Conservation (phyloP, 2,329 filamentous ascomycete species). For the Parasarocladium wereldwijsianum region DNA sequence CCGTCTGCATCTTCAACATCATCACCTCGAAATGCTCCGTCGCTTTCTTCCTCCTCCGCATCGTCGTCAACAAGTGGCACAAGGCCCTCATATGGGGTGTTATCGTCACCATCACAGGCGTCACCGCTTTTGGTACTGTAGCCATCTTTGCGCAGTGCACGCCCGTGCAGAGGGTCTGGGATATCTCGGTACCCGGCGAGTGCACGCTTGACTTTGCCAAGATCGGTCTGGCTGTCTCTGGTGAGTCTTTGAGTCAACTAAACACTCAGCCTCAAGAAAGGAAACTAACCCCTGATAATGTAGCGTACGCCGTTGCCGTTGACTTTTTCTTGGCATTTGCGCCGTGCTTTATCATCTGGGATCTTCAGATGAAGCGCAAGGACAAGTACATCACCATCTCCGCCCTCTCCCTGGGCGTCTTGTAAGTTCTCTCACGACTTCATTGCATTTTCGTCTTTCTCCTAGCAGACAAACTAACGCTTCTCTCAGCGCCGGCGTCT, state of each 20-base stretch:
- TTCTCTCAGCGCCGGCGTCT: slow-evolving; percentile 6
- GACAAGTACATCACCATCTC: slow-evolving; percentile 13
- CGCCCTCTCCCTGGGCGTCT: slow-evolving; percentile 13
- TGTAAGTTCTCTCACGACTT: slow-evolving; percentile 8
- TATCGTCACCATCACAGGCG: slow-evolving; percentile 12
- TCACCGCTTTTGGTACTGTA: slow-evolving; percentile 9
- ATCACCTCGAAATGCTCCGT: slow-evolving; percentile 6
- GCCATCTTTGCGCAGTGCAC: slow-evolving; percentile 14
- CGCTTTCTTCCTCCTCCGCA: slow-evolving; percentile 12
- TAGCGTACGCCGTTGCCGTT: slow-evolving; percentile 8
- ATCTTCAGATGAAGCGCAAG: slow-evolving; percentile 12
- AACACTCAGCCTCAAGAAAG: background rate
- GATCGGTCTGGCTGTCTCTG: slow-evolving; percentile 5
- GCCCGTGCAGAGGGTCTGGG: slow-evolving; percentile 13
- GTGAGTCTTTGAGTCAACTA: slow-evolving; percentile 2
- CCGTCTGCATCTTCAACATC: slow-evolving; percentile 9
- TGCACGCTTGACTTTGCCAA: slow-evolving; percentile 10
- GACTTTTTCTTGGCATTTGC: slow-evolving; percentile 10
- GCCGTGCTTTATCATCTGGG: slow-evolving; percentile 13
- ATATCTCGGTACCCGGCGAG: slow-evolving; percentile 8
- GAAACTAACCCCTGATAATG: background rate
- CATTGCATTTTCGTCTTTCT: background rate
- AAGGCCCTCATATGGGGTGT: slow-evolving; percentile 13
- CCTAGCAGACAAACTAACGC: background rate
- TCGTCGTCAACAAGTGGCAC: slow-evolving; percentile 11